phyloP scores from a whole-genome alignment of 208 protist genomes.

The Tritrichomonas foetus region DNA sequence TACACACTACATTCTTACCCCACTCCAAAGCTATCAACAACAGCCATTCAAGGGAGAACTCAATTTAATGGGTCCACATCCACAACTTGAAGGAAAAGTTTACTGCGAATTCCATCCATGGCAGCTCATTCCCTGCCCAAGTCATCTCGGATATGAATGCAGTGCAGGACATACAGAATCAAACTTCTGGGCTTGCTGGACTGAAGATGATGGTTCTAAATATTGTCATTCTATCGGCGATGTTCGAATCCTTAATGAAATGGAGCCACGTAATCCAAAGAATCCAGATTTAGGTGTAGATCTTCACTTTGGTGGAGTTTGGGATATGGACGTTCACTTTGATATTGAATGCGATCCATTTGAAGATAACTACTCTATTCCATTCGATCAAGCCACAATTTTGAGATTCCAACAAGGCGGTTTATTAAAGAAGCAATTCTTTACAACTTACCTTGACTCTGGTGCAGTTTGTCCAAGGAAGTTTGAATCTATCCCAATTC shows the following conservation, averaged over 20 bases:
- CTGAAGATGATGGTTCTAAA: neutral
- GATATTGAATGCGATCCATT: neutral
- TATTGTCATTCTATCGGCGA: neutral
- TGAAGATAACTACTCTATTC: neutral
- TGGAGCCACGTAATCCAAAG: no score
- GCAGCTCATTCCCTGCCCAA: neutral
- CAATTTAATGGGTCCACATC: neutral
- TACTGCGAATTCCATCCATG: neutral
- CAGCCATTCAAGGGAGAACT: no score
- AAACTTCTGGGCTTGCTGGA: neutral
- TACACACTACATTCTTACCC: neutral
- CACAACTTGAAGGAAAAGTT: neutral
- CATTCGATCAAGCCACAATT: neutral
- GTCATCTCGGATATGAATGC: neutral
- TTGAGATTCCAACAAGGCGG: neutral
- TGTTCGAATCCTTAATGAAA: neutral
- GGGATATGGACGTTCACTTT: neutral
- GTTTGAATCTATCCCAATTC: neutral
- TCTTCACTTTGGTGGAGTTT: neutral
- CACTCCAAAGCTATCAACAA: neutral
- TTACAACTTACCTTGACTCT: neutral
- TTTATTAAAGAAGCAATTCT: neutral
- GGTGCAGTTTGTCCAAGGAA: neutral
- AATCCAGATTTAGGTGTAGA: neutral
- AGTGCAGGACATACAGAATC: neutral